Evolutionary conservation across 768 basidiomycete species (phyloP), one percentile per base, ranked within the genome.

Genomic region (Kwoniella dendrophila): DNA sequence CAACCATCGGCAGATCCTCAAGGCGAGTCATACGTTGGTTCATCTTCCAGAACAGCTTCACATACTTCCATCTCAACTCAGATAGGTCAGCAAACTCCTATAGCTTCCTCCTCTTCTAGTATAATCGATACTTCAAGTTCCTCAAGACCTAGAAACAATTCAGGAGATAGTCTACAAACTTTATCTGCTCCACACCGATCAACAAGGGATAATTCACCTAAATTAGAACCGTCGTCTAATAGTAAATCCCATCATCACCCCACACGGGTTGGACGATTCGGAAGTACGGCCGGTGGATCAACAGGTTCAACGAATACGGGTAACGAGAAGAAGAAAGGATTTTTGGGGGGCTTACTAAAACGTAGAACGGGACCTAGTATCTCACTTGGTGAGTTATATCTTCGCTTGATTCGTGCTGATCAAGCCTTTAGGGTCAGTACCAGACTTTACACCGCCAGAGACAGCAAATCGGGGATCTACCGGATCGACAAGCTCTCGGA

Each of bases 311-410:
- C 63, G 1, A 59, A 55, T 47, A 36, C 53, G 16, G 48, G 63
- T 2, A 67, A 56, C 29, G 73, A 75, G 14, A 75, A 69, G 70
- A 75, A 74, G 60, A 74, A 72, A 59, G 77, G 77, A 0, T 67
- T 78, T 34, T 67, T 77, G 14, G 69, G 72, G 18, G 74, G 74
- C 0, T 59, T 78, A 11, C 40, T 75, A 18, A 72, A 74, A 55
- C 58, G 77, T 16, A 71, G 71, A 58, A 63, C 67, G 7, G 69
- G 70, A 20, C 60, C 63, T 20, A 58, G 50, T 18, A 44, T 57
- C n/a, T 64, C 62, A 29, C 26, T 49, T 4, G 36, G 68, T 71
- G 41, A 64, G 66, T 64, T n/a, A 20, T 16, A 33, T 36, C 8
- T 14, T 45, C 12, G 14, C 52, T 16, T 3, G 16, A 14, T 10